These are phyloP conservation scores for Amphicarpaea edgeworthii DNA, from an alignment of 306 rosid genomes.

Conservation along the genomic window DNA sequence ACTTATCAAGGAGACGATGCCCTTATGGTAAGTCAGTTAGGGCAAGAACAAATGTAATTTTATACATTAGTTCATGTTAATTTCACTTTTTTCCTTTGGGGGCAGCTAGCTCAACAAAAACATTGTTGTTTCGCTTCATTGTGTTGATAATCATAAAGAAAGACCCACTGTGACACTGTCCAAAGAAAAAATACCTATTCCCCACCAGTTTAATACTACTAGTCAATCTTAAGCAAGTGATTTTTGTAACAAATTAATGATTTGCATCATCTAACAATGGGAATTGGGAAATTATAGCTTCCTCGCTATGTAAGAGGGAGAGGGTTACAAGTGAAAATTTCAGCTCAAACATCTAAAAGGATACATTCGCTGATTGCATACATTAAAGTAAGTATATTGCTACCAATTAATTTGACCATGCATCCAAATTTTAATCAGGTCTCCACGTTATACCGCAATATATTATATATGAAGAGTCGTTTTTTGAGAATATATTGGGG, in stretches of 20 bases:
- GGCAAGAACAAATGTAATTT: constrained; percentile 26
- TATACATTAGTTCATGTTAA: constrained; percentile 48
- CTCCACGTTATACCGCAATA: too few relatives aligned
- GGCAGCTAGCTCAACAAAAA: not conserved
- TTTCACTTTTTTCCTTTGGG: not conserved
- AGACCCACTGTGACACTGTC: not conserved
- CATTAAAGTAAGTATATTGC: too few relatives aligned
- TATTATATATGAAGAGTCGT: too few relatives aligned
- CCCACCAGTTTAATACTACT: not conserved
- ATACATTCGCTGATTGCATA: too few relatives aligned
- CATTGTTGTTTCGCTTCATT: not conserved
- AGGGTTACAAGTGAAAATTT: too few relatives aligned
- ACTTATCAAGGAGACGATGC: constrained; percentile 30
- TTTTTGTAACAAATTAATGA: constrained; percentile 12
- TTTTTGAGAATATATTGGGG: constrained; percentile 8
- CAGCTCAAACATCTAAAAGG: too few relatives aligned
- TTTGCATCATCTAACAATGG: constrained; percentile 21
- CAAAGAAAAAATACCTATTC: not conserved
- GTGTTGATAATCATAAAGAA: constrained; percentile 5
- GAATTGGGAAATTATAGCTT: constrained; percentile 26
- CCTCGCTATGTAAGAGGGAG: not conserved
- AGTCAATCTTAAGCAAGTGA: not conserved
- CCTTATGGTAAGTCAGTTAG: constrained; percentile 27
- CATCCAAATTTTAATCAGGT: too few relatives aligned
- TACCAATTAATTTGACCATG: too few relatives aligned